These are phyloP conservation scores for Lichtheimia hyalospora DNA, from an alignment of 371 early-diverging fungal genomes.

Conservation along the genomic window DNA sequence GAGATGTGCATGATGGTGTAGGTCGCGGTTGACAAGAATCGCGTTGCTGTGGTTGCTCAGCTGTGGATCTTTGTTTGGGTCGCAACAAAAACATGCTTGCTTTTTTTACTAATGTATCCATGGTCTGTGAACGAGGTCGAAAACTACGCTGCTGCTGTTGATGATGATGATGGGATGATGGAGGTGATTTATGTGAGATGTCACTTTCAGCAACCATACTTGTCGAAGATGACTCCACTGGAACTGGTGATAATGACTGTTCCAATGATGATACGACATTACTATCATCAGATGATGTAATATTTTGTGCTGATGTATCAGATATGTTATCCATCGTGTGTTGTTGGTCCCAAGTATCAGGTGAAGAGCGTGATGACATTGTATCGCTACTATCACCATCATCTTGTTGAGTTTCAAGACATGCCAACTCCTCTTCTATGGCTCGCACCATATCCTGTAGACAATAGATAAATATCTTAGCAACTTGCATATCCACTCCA, in stretches of 20 bases:
- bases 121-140: conserved; percentile 5
- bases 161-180: too few relatives aligned
- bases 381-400: not conserved
- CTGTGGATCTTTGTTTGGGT: too few relatives aligned
- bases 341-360: not conserved
- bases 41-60: too few relatives aligned
- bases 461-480: not conserved
- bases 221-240: too few relatives aligned
- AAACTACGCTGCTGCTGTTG: not conserved
- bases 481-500: not conserved
- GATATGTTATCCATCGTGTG: not conserved
- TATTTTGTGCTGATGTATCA: not conserved
- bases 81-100: conserved; percentile 6
- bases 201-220: too few relatives aligned
- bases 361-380: not conserved
- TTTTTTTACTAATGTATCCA: conserved; percentile 6
- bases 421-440: conserved; percentile 3
- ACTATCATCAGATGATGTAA: not conserved
- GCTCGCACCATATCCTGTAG: conserved; percentile 12
- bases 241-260: not conserved
- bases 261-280: not conserved
- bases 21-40: too few relatives aligned
- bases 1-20: too few relatives aligned
- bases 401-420: too few relatives aligned
- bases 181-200: too few relatives aligned